Conservation (phyloP, 2,329 filamentous ascomycete genomes). For the Penicillium aurantiogriseum region DNA sequence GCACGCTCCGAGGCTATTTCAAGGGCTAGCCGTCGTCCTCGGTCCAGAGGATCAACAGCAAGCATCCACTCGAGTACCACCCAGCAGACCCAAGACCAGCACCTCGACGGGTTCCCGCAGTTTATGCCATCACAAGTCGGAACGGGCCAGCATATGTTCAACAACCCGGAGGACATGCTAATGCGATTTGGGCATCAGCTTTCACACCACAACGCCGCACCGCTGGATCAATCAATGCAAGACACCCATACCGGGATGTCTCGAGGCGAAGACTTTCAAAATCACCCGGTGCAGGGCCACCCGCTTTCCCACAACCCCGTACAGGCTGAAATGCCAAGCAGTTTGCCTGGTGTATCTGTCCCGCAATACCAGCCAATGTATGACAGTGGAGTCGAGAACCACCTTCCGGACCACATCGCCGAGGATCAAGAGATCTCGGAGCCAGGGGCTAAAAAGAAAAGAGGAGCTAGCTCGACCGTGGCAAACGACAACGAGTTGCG, state of each 20-base stretch:
- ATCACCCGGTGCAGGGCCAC: constrained; percentile 36
- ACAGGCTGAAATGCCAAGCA: constrained; percentile 37
- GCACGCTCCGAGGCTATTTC: constrained; percentile 45
- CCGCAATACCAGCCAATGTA: constrained; percentile 43
- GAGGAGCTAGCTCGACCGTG: constrained; percentile 48
- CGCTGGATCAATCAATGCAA: constrained; percentile 40
- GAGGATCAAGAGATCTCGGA: constrained; percentile 47
- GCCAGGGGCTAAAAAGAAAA: constrained; percentile 45
- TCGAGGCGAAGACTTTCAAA: constrained; percentile 40
- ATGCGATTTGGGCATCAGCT: constrained; percentile 47
- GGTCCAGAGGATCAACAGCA: constrained; percentile 48
- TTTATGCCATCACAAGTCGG: constrained; percentile 39
- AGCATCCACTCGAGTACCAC: constrained; percentile 50
- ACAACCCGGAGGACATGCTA: constrained; percentile 47
- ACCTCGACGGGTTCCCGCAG: constrained; percentile 41
- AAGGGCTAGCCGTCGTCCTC: constrained; percentile 41
- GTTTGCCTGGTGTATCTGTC: constrained; percentile 32
- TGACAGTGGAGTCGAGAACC: constrained; percentile 44
- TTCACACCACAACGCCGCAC: constrained; percentile 37
- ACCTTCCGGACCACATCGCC: constrained; percentile 40
- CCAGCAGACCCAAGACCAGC: constrained; percentile 45
- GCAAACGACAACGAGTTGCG: constrained; percentile 52
- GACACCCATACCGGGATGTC: constrained; percentile 37
- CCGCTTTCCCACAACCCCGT: constrained; percentile 38
- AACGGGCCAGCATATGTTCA: constrained; percentile 38